These are phyloP conservation scores for Saccharomyces hybrid DNA, from an alignment of 1,139 yeast genomes.

Conservation along the genomic window DNA sequence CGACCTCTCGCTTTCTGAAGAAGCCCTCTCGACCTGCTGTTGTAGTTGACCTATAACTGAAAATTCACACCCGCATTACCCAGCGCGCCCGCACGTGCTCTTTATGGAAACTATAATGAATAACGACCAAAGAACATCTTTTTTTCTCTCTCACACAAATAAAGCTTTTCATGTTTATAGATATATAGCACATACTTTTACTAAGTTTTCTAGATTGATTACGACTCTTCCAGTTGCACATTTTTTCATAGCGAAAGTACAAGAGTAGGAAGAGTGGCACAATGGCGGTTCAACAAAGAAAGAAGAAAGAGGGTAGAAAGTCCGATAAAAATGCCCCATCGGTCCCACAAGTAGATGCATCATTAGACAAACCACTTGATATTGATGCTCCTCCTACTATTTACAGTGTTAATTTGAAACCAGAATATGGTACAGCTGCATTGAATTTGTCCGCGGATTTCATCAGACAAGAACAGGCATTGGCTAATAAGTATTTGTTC, in stretches of 20 bases:
- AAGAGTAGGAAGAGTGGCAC: background rate
- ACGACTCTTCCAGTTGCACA: background rate
- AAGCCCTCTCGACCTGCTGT: background rate
- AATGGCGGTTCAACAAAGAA: background rate
- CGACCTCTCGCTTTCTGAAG: background rate
- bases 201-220: background rate
- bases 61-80: background rate
- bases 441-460: conserved; percentile 58
- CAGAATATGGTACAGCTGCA: conserved; percentile 53
- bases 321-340: background rate
- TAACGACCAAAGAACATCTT: background rate
- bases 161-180: background rate
- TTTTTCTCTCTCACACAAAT: background rate
- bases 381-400: conserved; percentile 44
- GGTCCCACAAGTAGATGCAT: conserved; percentile 39
- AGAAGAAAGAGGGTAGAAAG: background rate
- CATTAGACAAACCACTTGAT: conserved; percentile 49
- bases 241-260: background rate
- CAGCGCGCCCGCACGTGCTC: conserved; percentile 1
- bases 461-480: conserved; percentile 49
- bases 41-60: background rate
- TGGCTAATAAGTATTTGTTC: conserved; percentile 42
- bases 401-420: conserved; percentile 39
- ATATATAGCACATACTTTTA: background rate
- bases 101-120: background rate